Percentiles rank a stretch among this genome's conserved stretches.
phyloP scores from a whole-genome alignment of 192 early-diverging fungal genomes.

The Hyaloraphidium curvatum region DNA sequence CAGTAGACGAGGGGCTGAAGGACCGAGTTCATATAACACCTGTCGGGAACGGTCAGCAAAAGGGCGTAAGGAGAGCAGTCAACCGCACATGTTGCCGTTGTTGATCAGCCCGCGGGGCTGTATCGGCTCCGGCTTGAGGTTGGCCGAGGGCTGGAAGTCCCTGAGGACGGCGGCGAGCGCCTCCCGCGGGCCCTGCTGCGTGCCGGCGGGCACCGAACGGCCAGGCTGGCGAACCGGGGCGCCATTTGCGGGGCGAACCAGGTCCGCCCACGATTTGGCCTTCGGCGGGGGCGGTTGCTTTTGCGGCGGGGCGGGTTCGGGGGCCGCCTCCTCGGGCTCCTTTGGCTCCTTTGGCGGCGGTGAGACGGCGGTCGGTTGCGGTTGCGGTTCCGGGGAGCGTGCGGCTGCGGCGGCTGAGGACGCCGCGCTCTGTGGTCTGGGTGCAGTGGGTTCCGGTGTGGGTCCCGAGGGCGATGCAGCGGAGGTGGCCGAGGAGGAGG shows the following conservation, averaged over 20 bases:
- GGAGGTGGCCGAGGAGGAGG: no score
- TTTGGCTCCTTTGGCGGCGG: no score
- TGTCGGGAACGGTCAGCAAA: no score
- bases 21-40: slow-evolving; percentile 90
- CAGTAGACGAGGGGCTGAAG: slow-evolving; percentile 87
- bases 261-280: slow-evolving; percentile 22
- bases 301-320: neutral
- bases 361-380: no score
- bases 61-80: no score
- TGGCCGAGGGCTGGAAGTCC: slow-evolving; percentile 19
- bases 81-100: slow-evolving; percentile 92
- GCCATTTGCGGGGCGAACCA: slow-evolving; percentile 13
- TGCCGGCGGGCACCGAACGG: neutral
- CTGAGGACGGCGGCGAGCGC: slow-evolving; percentile 19
- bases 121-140: slow-evolving; percentile 19
- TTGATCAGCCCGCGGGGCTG: slow-evolving; percentile 88
- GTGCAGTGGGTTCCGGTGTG: no score
- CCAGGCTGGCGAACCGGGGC: neutral
- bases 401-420: no score
- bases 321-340: no score
- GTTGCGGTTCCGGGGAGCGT: no score
- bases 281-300: slow-evolving; percentile 11
- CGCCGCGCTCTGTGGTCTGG: no score
- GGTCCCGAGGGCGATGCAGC: no score
- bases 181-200: slow-evolving; percentile 7